Base-by-base conservation (phyloP, 148 eudicot species). In the Cornus suecica region DNA sequence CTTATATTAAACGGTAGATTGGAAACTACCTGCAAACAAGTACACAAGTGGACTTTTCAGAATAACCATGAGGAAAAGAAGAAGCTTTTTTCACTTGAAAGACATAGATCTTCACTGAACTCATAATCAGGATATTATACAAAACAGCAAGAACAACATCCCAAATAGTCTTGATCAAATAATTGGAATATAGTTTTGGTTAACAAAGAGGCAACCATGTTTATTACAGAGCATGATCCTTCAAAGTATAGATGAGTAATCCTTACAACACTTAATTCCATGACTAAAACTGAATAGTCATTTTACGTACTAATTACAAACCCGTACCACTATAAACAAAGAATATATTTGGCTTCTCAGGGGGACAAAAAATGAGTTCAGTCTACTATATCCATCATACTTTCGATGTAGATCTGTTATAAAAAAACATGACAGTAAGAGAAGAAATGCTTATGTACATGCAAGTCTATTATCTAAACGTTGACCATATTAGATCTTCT, bases 1-100 rank as follows among this genome's bases (percentile, higher is more conserved):
- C 97, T 94, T 63, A 94, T 94, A 89, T 94, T 94, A 78, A 94
- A 94, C 74, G 99, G 99, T 76, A 92, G 83, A 73, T 94, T 94
- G 28, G 99, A 87, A 56, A 94, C 97, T 23, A 92, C 99, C 99
- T 94, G 87, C 65, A 75, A 77, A 41, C 3, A 58, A 60, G 72
- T 8, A 20, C 5, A 32, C 23, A 74, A 42, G 45, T 64, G 0
- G 65, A 18, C 8, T 58, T n/a, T 58, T 58, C 20, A 58, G 25
- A 58, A n/a, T n/a, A 48, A 58, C 20, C 23, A n/a, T 58, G 24
- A 22, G 24, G 62, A 18, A 37, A 58, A 58, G 62, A 58, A 58
- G 2, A 58, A 13, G 4, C 23, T 11, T 20, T 64, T 34, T 61
- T 10, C 15, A 3, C 13, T 37, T 73, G 68, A 48, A 48, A 75